Base-by-base conservation (phyloP, 495 filamentous ascomycete species). In the Penicillium roqueforti region DNA sequence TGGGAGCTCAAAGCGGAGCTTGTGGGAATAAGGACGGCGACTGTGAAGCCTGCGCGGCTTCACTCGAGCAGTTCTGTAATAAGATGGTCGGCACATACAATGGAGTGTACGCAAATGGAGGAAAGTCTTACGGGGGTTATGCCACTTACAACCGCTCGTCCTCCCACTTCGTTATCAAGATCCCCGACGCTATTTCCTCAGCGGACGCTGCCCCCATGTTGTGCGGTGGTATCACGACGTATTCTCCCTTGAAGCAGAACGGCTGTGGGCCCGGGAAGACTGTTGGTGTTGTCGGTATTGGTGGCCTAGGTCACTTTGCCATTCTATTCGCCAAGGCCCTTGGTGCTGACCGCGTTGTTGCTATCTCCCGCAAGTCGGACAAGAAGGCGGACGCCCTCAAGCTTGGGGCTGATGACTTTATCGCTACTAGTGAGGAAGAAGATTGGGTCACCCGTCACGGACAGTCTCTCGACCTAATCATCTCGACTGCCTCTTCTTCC, bases 241-340 rank as follows among this genome's bases (percentile, higher is more conserved):
- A 84, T 68, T 75, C 78, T 2, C 91, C 92, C 0, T 76, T 96
- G 31, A 83, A 78, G 61, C 76, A 83, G 41, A 83, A 91, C 63
- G 84, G 83, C 26, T 82, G 79, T 46, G 91, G 89, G 0, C 91
- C 90, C 0, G 90, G 89, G 1, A 95, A 92, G 74, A 75, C 69
- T 9, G 88, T 96, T 4, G 91, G 88, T 10, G 87, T 96, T 51
- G 76, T 95, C 29, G 91, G 91, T 31, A 75, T 95, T 18, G 90
- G 91, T 44, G 91, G 91, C 9, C 74, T 96, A 0, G 91, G 90
- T 3, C 87, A 87, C 62, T 83, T 87, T 40, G 85, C 74, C 19
- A 63, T 85, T 18, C 68, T 86, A 26, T 85, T 78, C 59, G 76
- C 78, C 6, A 78, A 76, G 51, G 90, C 89, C 0, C 69, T 96